Evolutionary conservation across 2,329 filamentous ascomycete species (phyloP).

Genomic region (Arthrinium puccinioides): DNA sequence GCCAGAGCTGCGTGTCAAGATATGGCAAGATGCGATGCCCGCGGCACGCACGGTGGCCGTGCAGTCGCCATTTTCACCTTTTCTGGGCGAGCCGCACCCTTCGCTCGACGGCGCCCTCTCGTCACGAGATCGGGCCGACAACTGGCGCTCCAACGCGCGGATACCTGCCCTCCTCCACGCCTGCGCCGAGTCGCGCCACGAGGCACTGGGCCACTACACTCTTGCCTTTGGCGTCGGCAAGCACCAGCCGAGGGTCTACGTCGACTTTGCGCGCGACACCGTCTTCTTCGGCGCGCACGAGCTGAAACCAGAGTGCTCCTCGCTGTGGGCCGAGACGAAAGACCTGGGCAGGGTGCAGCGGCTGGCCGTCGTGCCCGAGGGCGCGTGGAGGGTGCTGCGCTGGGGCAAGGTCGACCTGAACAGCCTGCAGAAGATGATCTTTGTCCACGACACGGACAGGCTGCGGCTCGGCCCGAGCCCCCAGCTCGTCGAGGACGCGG

Average conservation of each 20-base stretch:
- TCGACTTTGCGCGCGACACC: constrained; percentile 23
- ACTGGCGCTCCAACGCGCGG: constrained; percentile 21
- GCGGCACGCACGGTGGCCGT: constrained; percentile 19
- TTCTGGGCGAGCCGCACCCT: constrained; percentile 6
- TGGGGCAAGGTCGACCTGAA: constrained; percentile 18
- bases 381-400: constrained; percentile 21
- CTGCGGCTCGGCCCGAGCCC: constrained; percentile 14
- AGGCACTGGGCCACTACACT: constrained; percentile 22
- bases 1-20: constrained; percentile 23
- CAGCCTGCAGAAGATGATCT: constrained; percentile 21
- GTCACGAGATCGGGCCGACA: constrained; percentile 9
- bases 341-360: constrained; percentile 17
- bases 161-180: constrained; percentile 24
- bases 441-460: constrained; percentile 21
- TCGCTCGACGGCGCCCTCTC: constrained; percentile 19
- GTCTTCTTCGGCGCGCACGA: constrained; percentile 22
- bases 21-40: constrained; percentile 24
- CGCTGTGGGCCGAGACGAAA: constrained; percentile 18
- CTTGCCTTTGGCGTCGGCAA: constrained; percentile 18
- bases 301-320: constrained; percentile 18
- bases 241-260: constrained; percentile 18
- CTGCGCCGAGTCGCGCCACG: constrained; percentile 22
- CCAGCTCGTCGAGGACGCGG: constrained; percentile 18
- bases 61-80: constrained; percentile 15
- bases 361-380: constrained; percentile 23